A percentile compares a stretch with the other conserved stretches of the same genome.
These are phyloP conservation scores for Clonostachys solani DNA, from an alignment of 2,329 filamentous ascomycete genomes.

Conservation along the genomic window DNA sequence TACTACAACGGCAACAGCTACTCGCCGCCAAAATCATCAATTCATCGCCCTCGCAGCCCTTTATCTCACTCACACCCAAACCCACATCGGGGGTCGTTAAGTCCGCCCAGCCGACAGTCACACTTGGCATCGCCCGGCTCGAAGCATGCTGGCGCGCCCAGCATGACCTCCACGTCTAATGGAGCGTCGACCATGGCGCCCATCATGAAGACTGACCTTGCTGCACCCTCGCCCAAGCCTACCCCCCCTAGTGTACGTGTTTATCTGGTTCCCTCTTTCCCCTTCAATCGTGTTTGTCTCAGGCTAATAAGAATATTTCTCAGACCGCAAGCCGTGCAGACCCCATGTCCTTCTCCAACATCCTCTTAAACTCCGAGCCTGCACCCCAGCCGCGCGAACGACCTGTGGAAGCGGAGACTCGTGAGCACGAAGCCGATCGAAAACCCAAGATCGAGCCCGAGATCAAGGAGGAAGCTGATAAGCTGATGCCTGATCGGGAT, in stretches of 20 bases:
- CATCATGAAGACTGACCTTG: constrained; percentile 31
- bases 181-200: constrained; percentile 29
- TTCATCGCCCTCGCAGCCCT: constrained; percentile 43
- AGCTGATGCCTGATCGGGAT: constrained; percentile 5
- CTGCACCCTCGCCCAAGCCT: constrained; percentile 34
- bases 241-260: constrained; percentile 28
- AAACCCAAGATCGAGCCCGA: constrained; percentile 10
- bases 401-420: constrained; percentile 12
- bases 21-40: constrained; percentile 41
- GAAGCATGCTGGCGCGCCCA: constrained; percentile 34
- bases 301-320: not conserved
- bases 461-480: constrained; percentile 2
- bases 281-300: not conserved
- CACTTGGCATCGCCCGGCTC: constrained; percentile 43
- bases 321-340: constrained; percentile 73
- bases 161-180: constrained; percentile 31
- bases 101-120: constrained; percentile 31
- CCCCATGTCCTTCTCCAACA: constrained; percentile 95
- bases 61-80: constrained; percentile 44
- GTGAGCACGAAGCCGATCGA: constrained; percentile 9
- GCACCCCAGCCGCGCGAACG: constrained; percentile 44
- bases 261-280: constrained; percentile 12
- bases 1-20: constrained; percentile 45
- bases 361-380: constrained; percentile 76
- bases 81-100: constrained; percentile 34